Base-by-base conservation (phyloP, 176 grass and related monocot species). In the Pontederia paniculata region DNA sequence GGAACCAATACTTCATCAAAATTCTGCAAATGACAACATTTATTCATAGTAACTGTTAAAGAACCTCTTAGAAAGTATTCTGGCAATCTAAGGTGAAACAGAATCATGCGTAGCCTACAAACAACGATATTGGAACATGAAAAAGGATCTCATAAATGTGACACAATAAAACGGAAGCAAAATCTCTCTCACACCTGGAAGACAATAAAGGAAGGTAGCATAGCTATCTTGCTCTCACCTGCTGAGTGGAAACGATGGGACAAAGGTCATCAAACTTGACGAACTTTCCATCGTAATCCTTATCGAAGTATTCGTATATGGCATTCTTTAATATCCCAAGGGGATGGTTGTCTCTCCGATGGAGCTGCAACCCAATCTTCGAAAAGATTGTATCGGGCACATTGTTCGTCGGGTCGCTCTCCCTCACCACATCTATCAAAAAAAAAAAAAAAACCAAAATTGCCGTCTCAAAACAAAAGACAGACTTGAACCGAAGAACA, bases 1-100 rank as follows among this genome's bases (percentile, higher is more conserved):
- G 89, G 89, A 25, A 95, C 89, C 76, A 95, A 72, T 41, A 89
- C 85, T 66, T 89, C 89, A 57, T 95, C 89, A 50, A 95, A 95
- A 67, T 95, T 95, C 89, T 95, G 70, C 74, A 60, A 14, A n/a
- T 17, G 77, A 62, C 15, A 49, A 77, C 46, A 55, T 45, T 14
- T 54, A 67, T 7, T n/a, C n/a, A n/a, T n/a, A n/a, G n/a, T n/a
- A n/a, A n/a, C n/a, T n/a, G n/a, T n/a, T n/a, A n/a, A n/a, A n/a
- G n/a, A n/a, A n/a, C n/a, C n/a, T n/a, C n/a, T n/a, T n/a, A n/a
- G n/a, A n/a, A n/a, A n/a, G n/a, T n/a, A n/a, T n/a, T n/a, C n/a
- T n/a, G n/a, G n/a, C n/a, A n/a, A n/a, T n/a, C n/a, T n/a, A n/a
- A n/a, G n/a, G n/a, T n/a, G n/a, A n/a, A n/a, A n/a, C n/a, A n/a